Percentiles rank a stretch among this genome's conserved stretches.
Evolutionary conservation across 352 stramenopile species (phyloP).

Genomic region (Thraustochytrium striatum): DNA sequence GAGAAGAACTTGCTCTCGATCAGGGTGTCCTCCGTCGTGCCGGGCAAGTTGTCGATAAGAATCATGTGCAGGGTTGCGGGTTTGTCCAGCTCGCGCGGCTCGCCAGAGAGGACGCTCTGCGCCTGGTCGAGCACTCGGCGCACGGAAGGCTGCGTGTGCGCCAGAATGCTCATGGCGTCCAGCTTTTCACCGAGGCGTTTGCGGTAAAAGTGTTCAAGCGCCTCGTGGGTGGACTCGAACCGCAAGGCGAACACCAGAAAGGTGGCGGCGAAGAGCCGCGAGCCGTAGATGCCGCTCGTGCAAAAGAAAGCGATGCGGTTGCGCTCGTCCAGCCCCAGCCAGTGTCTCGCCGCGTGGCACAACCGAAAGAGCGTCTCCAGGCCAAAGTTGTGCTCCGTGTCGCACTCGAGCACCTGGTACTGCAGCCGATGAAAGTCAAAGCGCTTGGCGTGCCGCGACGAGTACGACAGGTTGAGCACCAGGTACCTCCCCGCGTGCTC

Average conservation of each 20-base stretch:
- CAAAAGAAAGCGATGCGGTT: constrained; percentile 71
- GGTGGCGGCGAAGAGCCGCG: constrained; percentile 68
- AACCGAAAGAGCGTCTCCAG: constrained; percentile 76
- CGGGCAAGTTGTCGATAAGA: constrained; percentile 33
- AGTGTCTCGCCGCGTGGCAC: constrained; percentile 73
- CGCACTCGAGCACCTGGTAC: constrained; percentile 76
- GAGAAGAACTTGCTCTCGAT: constrained; percentile 30
- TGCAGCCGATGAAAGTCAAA: constrained; percentile 60
- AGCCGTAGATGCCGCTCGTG: constrained; percentile 71
- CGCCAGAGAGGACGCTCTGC: neutral
- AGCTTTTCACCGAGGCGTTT: constrained; percentile 62
- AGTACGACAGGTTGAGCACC: constrained; percentile 75
- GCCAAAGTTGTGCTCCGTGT: constrained; percentile 65
- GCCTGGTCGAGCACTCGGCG: constrained; percentile 8
- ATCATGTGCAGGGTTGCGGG: constrained; percentile 6
- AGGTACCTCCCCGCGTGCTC: constrained; percentile 65
- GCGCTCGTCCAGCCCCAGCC: constrained; percentile 65
- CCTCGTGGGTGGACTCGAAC: constrained; percentile 65
- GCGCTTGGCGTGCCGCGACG: neutral
- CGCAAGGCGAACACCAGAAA: constrained; percentile 68
- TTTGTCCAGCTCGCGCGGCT: neutral
- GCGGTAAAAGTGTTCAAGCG: constrained; percentile 73
- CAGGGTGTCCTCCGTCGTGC: constrained; percentile 19
- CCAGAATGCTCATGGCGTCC: constrained; percentile 8
- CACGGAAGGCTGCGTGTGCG: constrained; percentile 31